Evolutionary conservation across 306 rosid genomes (phyloP), one percentile per base, ranked within the genome.

Genomic region (Styphnolobium japonicum): DNA sequence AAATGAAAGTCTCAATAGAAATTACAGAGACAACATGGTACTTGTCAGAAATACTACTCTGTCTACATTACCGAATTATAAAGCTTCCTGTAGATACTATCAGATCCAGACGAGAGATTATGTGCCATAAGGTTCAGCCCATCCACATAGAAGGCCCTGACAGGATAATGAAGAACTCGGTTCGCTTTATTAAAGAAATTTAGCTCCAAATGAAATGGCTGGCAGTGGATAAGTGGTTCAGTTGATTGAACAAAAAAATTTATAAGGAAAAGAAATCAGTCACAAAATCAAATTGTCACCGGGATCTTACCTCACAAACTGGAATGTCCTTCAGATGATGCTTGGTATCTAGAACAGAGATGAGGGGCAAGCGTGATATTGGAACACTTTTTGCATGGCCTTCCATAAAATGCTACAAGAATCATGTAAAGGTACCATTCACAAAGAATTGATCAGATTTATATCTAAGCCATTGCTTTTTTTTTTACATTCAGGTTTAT

Each of bases 151-250:
- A 91, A 91, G 48, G 89, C 88, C 84, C 96, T 84, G 73, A 83
- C 90, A 75, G 96, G 96, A 81, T 89, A 91, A 82, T 89, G 92
- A 78, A 91, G 92, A 84, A 91, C 93, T 25, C 96, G 86, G 31
- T 89, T 91, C 77, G 86, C 96, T 84, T 84, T 91, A 78, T 81
- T 87, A 88, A 91, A 91, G 90, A 89, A 91, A 83, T 89, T 91
- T 57, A 91, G 83, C 90, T 89, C 96, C 89, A 89, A 65, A 84
- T 91, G 91, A 79, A 89, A 84, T 18, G 96, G 93, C 96, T 91
- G 93, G 71, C 80, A 68, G 55, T 64, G 68, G 36, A 56, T 76
- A 60, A 51, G 58, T 61, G 33, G 61, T 62, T 85, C 61, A 77
- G 71, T 40, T 81, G 27, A n/a, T 75, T 49, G 56, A 57, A 57